Base-by-base conservation (phyloP, 257 asterid genomes). In the Coffea canephora region DNA sequence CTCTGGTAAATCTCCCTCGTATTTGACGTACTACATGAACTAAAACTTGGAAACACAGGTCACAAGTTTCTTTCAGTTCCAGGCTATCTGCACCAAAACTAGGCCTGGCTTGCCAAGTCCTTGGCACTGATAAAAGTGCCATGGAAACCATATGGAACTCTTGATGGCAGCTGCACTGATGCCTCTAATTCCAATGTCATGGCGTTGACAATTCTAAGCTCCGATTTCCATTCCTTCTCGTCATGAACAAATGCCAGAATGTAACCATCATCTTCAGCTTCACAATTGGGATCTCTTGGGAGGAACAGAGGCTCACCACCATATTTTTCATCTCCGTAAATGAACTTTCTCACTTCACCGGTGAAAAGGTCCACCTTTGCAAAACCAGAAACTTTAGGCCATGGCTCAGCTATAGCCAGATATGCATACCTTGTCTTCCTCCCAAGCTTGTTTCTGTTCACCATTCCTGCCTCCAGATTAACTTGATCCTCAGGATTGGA, bases 351-450 rank as follows among this genome's bases (percentile, higher is more conserved):
- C 5, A 94, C 97, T 71, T 88, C 91, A 0, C 99, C 98, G 0
- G 87, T 94, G 27, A 79, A 89, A 16, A 96, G 88, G 82, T 96
- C 96, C 8, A 96, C 99, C 54, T 96, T 96, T 0, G 99, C 99
- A 19, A 92, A 92, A 2, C 99, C 99, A 8, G 98, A 96, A 0
- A 96, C 99, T 79, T 92, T 96, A 14, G 99, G 99, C 99, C 99
- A 96, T 0, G 99, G 99, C 86, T 96, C 99, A 0, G 99, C 97
- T 34, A 96, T 89, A 6, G 99, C 99, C 7, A 96, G 69, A 66
- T 94, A 96, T 0, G 97, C 98, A 81, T 70, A 92, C n/a, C 81
- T 71, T 1, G 97, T 96, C 79, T 91, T 92, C n/a, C 98, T 66
- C 2, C 99, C 99, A 0, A 96, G 97, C 77, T 76, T 91, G 92